Percentiles rank a stretch among this genome's conserved stretches.
Evolutionary conservation across 768 basidiomycete genomes (phyloP).

Genomic region (Pulveroboletus ravenelii): DNA sequence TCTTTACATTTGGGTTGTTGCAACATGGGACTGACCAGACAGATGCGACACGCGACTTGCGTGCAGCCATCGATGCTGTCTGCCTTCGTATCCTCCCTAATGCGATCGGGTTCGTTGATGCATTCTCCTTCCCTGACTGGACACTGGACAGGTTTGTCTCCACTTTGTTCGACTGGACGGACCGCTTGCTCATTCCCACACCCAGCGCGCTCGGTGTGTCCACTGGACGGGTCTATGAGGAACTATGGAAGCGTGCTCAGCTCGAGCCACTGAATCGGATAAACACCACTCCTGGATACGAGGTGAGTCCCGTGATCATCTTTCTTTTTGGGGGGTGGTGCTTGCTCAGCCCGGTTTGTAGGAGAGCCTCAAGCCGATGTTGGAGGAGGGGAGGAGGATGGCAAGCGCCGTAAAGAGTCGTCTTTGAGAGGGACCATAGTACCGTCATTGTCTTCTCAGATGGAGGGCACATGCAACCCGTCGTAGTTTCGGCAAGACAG

Average conservation of each 20-base stretch:
- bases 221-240: conserved; percentile 63
- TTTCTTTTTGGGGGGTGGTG: background rate
- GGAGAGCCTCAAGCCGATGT: conserved; percentile 25
- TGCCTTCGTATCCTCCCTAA: conserved; percentile 57
- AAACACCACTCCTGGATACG: conserved; percentile 51
- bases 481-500: too few species aligned
- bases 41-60: conserved; percentile 47
- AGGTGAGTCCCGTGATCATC: conserved; percentile 30
- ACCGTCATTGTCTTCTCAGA: too few species aligned
- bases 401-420: conserved; percentile 15
- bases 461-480: too few species aligned
- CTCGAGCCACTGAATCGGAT: conserved; percentile 54
- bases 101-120: conserved; percentile 63
- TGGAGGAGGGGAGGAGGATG: conserved; percentile 20
- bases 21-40: conserved; percentile 12
- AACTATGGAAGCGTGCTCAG: conserved; percentile 56
- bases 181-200: background rate
- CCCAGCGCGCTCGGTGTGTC: conserved; percentile 57
- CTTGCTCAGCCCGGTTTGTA: background rate
- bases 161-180: background rate
- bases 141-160: conserved; percentile 55
- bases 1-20: conserved; percentile 54
- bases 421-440: conserved; percentile 9
- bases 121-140: conserved; percentile 74
- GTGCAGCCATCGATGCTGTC: conserved; percentile 43